Evolutionary conservation across 2,329 filamentous ascomycete species (phyloP), one percentile per base, ranked within the genome.

Genomic region (Epichloe amarillans): DNA sequence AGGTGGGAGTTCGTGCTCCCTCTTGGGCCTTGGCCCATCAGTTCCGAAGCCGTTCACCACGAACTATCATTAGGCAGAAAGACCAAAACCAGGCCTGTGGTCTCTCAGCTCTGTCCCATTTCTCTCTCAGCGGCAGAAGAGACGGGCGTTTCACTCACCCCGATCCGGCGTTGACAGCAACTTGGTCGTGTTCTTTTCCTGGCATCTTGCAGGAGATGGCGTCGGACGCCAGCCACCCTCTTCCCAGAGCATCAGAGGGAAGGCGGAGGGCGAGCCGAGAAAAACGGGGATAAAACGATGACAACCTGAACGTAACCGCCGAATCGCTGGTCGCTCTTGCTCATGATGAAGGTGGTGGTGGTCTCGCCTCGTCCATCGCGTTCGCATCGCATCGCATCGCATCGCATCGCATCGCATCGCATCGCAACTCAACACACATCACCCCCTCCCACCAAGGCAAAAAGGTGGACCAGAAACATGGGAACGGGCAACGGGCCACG

Each of bases 121-220:
- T 38, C n/a, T 17, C 12, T 12, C 33, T 5, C n/a, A 15, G 41
- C 21, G 17, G 33, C 5, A 41, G 14, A 41, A 14, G 21, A 35
- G 36, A 26, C 36, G n/a, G 23, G 33, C 38, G 47, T 49, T 43
- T 40, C 33, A 43, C 40, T 37, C 39, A 26, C 8, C 47, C 26
- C 47, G 17, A n/a, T 37, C 5, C 46, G 46, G 37, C 23, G 26
- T 15, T 14, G 44, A 33, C 21, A 47, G 21, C 23, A 17, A 39
- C 14, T 41, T 36, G 38, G 30, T 33, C 39, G 11, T 21, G 11
- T 17, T 26, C 39, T 37, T 35, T 42, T 49, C 47, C 30, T 14
- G 47, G 39, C 47, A 26, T 49, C 17, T 30, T 37, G 39, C 47
- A 49, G 47, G 17, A 49, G 7, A 43, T 49, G 47, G 40, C 40